A percentile compares a stretch with the other conserved stretches of the same genome.
Conservation (phyloP, 2,329 filamentous ascomycete genomes). For the Aspergillus amoenus region DNA sequence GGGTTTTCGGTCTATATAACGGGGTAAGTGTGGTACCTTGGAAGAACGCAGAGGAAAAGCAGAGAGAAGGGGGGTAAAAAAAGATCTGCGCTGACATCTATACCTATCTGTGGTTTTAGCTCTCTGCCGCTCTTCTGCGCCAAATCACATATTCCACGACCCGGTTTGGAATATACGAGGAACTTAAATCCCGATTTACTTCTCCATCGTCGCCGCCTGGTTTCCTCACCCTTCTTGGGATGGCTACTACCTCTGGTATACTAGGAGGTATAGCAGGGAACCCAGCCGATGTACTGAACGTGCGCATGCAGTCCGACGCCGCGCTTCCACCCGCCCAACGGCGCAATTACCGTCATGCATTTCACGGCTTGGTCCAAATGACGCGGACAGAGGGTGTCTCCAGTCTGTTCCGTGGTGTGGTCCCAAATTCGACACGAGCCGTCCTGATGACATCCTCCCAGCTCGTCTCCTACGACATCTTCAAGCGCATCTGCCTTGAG, state of each 20-base stretch:
- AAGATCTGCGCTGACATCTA: slow-evolving; percentile 2
- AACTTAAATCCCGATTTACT: slow-evolving; percentile 73
- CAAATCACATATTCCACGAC: slow-evolving; percentile 96
- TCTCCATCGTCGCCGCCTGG: slow-evolving; percentile 57
- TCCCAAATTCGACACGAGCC: slow-evolving; percentile 62
- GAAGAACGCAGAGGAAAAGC: background rate
- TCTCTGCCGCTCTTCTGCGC: slow-evolving; percentile 88
- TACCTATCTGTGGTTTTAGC: slow-evolving; percentile 38
- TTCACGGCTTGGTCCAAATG: slow-evolving; percentile 86
- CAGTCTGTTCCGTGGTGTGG: slow-evolving; percentile 75
- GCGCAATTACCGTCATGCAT: slow-evolving; percentile 83
- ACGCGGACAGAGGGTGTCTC: slow-evolving; percentile 74
- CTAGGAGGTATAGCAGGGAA: slow-evolving; percentile 88
- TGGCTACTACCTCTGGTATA: slow-evolving; percentile 82
- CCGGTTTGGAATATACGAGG: slow-evolving; percentile 94
- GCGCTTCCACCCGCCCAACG: slow-evolving; percentile 71
- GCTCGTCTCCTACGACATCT: slow-evolving; percentile 62
- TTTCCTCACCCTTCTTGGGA: slow-evolving; percentile 74
- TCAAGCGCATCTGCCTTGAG: slow-evolving; percentile 58
- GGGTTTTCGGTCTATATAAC: slow-evolving; percentile 78
- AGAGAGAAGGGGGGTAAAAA: background rate
- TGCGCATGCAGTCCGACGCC: slow-evolving; percentile 95
- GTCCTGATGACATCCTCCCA: slow-evolving; percentile 67
- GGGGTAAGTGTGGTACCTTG: slow-evolving; percentile 55
- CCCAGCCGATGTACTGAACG: slow-evolving; percentile 93